phyloP scores from a whole-genome alignment of 106 monocot genomes.

The Dactylorhiza incarnata region DNA sequence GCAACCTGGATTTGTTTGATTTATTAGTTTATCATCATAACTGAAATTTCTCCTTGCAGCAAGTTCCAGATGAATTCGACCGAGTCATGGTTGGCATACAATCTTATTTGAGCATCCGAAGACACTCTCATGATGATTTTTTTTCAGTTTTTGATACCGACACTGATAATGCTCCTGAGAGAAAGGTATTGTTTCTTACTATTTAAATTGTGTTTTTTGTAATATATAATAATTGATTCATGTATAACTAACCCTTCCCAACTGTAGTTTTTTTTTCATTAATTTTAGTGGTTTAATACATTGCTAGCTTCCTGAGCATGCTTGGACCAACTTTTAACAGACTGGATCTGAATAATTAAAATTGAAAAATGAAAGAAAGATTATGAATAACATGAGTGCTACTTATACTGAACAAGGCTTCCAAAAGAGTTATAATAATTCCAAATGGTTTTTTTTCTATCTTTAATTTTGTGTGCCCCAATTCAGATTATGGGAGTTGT shows the following conservation, averaged over 20 bases:
- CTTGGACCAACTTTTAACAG: background rate
- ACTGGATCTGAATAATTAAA: background rate
- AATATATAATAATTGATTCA: background rate
- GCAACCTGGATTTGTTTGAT: background rate
- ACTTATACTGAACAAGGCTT: background rate
- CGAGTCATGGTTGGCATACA: constrained; percentile 76
- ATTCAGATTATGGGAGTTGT: background rate
- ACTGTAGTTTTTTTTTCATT: background rate
- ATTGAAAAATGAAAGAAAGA: background rate
- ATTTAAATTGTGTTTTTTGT: background rate
- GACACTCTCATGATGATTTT: constrained; percentile 32
- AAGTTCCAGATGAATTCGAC: constrained; percentile 90
- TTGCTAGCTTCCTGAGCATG: background rate
- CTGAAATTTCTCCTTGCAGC: constrained; percentile 37
- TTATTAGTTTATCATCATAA: constrained; percentile 2
- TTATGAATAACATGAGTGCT: background rate
- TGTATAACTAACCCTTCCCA: background rate
- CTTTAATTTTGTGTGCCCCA: background rate
- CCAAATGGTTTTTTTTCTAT: background rate
- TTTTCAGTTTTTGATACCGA: constrained; percentile 49
- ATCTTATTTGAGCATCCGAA: constrained; percentile 83
- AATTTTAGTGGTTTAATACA: background rate
- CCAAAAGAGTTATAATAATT: background rate
- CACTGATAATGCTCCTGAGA: constrained; percentile 28
- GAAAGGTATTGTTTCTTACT: constrained; percentile 46